These are phyloP conservation scores for Uronychia setigera DNA, from an alignment of 73 alveolate genomes.

Conservation along the genomic window DNA sequence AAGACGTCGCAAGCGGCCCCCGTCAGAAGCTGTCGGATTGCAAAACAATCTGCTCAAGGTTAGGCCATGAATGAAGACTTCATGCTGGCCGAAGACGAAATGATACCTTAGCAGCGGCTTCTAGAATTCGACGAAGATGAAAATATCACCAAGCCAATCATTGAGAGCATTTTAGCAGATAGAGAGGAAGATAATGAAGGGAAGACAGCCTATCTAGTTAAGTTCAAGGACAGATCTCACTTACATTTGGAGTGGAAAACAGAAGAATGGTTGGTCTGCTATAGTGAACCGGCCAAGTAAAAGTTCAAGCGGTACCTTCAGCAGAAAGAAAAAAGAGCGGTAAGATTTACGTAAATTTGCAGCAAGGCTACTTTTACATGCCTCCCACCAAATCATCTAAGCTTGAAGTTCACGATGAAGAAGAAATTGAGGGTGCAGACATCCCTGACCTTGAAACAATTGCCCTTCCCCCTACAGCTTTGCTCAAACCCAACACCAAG, in stretches of 20 bases:
- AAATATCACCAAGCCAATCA: constrained; percentile 25
- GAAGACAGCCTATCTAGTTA: constrained; percentile 30
- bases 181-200: not conserved
- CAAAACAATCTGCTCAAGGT: not conserved
- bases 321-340: constrained; percentile 45
- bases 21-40: not conserved
- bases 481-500: constrained; percentile 10
- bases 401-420: no score
- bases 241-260: constrained; percentile 75
- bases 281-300: constrained; percentile 44
- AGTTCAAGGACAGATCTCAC: constrained; percentile 57
- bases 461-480: no score
- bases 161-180: constrained; percentile 14
- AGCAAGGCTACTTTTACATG: constrained; percentile 1
- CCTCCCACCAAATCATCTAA: not conserved
- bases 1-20: not conserved
- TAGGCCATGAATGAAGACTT: no score
- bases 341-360: constrained; percentile 1
- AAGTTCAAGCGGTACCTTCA: constrained; percentile 35
- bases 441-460: constrained; percentile 4
- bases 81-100: no score
- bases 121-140: not conserved
- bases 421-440: no score
- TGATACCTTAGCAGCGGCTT: no score
- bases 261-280: constrained; percentile 48